Base-by-base conservation (phyloP, 106 monocot genomes). In the Acanthochlamys bracteata region DNA sequence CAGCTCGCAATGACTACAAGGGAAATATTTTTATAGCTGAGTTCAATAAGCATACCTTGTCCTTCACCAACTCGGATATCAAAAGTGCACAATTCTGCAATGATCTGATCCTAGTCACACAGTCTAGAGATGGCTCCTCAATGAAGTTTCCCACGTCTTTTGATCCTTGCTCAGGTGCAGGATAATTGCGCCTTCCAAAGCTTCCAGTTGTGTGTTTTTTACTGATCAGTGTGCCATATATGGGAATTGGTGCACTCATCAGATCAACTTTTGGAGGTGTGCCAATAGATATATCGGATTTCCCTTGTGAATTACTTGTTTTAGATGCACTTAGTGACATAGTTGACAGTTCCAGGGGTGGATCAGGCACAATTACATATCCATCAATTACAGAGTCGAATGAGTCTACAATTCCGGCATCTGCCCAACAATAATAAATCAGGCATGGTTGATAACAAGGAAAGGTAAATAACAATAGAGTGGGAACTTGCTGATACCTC, bases 381-480 rank as follows among this genome's bases (percentile, higher is more conserved):
- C 88, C 90, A 61, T 88, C 88, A 43, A 88, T 87, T 73, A 91
- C 80, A 60, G 85, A 76, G 49, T 98, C 96, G 67, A 90, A 66
- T 60, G 88, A 88, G 76, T 98, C 96, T 71, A 68, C 66, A 41
- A 75, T 54, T 60, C 70, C n/a, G 60, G 71, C 61, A 69, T 82
- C 83, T 84, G 57, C 58, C 59, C 20, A 67, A 40, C 58, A 23
- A 27, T 63, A 65, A 70, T 14, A 66, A 56, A 63, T 67, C 21
- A 72, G 65, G 51, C 40, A 12, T 17, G 61, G 17, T 10, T 41
- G 23, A 25, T 21, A 7, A 47, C 45, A 15, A 22, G 25, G 16
- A 65, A 17, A 57, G 13, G 9, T 20, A 42, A 42, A 59, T 25
- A 56, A 55, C 60, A 42, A 51, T 3, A 49, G 49, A 49, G 9